Evolutionary conservation across 2,329 filamentous ascomycete species (phyloP), one percentile per base, ranked within the genome.

Genomic region (Immersiporthe knoxdaviesiana): DNA sequence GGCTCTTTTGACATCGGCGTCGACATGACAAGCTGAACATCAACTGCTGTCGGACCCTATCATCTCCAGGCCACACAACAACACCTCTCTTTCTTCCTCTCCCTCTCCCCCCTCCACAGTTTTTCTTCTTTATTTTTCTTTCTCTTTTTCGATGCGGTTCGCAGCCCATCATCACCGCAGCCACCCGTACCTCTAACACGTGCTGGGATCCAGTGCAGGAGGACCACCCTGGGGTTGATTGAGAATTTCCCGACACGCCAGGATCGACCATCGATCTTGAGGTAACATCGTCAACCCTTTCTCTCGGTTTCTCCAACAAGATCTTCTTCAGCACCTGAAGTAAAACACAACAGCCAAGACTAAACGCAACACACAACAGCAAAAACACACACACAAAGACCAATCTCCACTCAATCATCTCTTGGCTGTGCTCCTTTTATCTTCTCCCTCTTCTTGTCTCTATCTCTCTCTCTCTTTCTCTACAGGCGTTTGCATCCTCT

Each of bases 351-450:
- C 59, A 44, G 32, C 59, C 21, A 62, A 35, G 24, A 32, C 30
- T 12, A 50, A 52, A 32, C 21, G 24, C 65, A 63, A 47, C 68
- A 65, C 56, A 35, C 41, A 50, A 21, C 63, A 47, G 44, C 44
- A 60, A n/a, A 7, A 63, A n/a, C n/a, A 39, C 32, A 41, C n/a
- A 35, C 35, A 35, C 35, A 41, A 63, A 47, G 69, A 71, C 61
- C 69, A 73, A 74, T 77, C 76, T 76, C 77, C 76, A 78, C 77
- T 76, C 76, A 78, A 71, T 73, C 74, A 27, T 63, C 8, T 63
- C 18, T 27, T 63, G 41, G 24, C 21, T 44, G 59, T 62, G 16
- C 24, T 72, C 76, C 72, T 72, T 72, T 71, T 73, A 73, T 63
- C 24, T 72, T 74, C 74, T n/a, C n/a, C n/a, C 24, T 72, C 76